These are phyloP conservation scores for Drechslerella dactyloides DNA, from an alignment of 2,329 filamentous ascomycete species.

Conservation along the genomic window DNA sequence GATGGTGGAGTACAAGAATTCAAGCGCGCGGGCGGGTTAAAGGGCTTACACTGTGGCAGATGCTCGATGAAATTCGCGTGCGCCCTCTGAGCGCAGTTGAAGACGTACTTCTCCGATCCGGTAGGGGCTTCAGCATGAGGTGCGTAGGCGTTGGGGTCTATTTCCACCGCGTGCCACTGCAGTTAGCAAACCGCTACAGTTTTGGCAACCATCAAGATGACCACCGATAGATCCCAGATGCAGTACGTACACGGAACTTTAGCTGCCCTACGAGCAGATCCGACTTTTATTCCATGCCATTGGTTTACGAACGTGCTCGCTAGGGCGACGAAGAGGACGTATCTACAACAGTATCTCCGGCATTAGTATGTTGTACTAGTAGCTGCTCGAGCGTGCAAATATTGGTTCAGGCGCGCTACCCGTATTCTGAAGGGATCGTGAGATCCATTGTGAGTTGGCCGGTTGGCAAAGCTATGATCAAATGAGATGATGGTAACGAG, in stretches of 20 bases:
- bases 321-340: slow-evolving; percentile 67
- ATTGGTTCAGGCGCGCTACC: too few species aligned
- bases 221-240: too few species aligned
- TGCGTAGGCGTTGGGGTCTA: slow-evolving; percentile 65
- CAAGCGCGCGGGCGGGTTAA: slow-evolving; percentile 56
- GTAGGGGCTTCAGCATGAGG: slow-evolving; percentile 64
- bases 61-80: slow-evolving; percentile 72
- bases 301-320: slow-evolving; percentile 67
- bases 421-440: slow-evolving; percentile 32
- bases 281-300: slow-evolving; percentile 63
- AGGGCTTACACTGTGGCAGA: slow-evolving; percentile 57
- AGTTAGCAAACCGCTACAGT: neutral
- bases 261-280: slow-evolving; percentile 63
- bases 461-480: neutral
- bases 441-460: slow-evolving; percentile 26
- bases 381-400: too few species aligned
- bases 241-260: slow-evolving; percentile 62
- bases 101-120: slow-evolving; percentile 64
- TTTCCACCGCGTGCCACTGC: neutral
- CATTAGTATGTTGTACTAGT: slow-evolving; percentile 4
- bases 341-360: slow-evolving; percentile 60
- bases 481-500: too few species aligned
- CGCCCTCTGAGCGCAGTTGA: slow-evolving; percentile 71
- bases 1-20: neutral
- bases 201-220: neutral